Conservation (phyloP, 805 yeast genomes). For the Metschnikowia continentalis region DNA sequence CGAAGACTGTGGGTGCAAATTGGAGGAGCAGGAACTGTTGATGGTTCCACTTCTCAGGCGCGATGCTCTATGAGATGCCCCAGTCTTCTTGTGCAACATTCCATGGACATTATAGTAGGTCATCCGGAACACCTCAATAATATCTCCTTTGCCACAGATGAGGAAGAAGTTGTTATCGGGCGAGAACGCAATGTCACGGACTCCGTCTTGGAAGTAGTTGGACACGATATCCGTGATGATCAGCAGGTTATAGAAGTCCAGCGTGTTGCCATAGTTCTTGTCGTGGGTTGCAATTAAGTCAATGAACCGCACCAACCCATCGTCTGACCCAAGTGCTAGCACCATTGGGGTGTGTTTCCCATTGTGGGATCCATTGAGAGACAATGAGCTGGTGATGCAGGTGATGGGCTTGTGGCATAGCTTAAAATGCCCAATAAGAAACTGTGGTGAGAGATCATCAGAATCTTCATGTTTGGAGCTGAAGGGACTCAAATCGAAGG, state of each 20-base stretch:
- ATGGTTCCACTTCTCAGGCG: conserved; percentile 40
- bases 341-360: conserved; percentile 35
- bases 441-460: conserved; percentile 6
- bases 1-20: conserved; percentile 12
- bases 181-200: conserved; percentile 46
- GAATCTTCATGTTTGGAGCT: conserved; percentile 3
- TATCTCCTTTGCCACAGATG: conserved; percentile 53
- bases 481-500: conserved; percentile 33
- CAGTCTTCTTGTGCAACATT: conserved; percentile 18
- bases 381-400: conserved; percentile 31
- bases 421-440: conserved; percentile 53
- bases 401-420: conserved; percentile 60
- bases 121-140: conserved; percentile 38
- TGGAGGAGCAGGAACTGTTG: conserved; percentile 24
- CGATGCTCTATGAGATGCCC: conserved; percentile 8
- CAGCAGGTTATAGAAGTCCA: conserved; percentile 18
- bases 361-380: conserved; percentile 17
- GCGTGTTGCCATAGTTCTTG: conserved; percentile 23
- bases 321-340: conserved; percentile 55
- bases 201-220: conserved; percentile 61
- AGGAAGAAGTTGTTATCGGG: conserved; percentile 45
- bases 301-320: conserved; percentile 58
- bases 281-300: conserved; percentile 41
- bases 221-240: conserved; percentile 51
- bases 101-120: conserved; percentile 40